phyloP scores from a whole-genome alignment of 2,329 filamentous ascomycete species.

The Pezicula neosporulosa region DNA sequence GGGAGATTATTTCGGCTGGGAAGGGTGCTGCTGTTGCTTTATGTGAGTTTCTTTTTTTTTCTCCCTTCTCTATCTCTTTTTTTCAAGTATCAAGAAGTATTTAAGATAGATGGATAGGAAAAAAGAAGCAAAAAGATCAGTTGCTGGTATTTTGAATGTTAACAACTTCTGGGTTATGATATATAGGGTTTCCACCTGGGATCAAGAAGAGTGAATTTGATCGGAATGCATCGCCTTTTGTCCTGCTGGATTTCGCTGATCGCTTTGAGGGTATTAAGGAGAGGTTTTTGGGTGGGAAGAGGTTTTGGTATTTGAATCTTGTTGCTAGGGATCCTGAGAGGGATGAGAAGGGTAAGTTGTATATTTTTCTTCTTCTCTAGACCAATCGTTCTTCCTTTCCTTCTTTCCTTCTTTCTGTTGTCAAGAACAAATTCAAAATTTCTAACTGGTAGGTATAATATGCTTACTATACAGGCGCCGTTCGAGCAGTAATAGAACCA shows the following conservation, averaged over 20 bases:
- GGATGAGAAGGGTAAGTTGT: not conserved
- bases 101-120: no score
- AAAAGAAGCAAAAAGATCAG: no score
- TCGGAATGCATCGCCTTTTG: not conserved
- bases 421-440: no score
- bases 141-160: no score
- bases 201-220: not conserved
- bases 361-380: not conserved
- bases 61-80: no score
- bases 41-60: not conserved
- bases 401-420: no score
- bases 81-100: no score
- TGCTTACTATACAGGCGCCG: not conserved
- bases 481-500: not conserved
- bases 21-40: not conserved
- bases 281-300: not conserved
- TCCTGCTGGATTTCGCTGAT: not conserved
- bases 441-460: no score
- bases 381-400: no score
- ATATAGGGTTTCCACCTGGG: conserved; percentile 1
- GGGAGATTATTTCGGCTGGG: not conserved
- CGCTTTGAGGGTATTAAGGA: not conserved
- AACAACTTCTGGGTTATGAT: no score
- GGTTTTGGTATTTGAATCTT: conserved; percentile 2
- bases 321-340: not conserved